Conservation (phyloP, 495 filamentous ascomycete genomes). For the Cercophora samala region DNA sequence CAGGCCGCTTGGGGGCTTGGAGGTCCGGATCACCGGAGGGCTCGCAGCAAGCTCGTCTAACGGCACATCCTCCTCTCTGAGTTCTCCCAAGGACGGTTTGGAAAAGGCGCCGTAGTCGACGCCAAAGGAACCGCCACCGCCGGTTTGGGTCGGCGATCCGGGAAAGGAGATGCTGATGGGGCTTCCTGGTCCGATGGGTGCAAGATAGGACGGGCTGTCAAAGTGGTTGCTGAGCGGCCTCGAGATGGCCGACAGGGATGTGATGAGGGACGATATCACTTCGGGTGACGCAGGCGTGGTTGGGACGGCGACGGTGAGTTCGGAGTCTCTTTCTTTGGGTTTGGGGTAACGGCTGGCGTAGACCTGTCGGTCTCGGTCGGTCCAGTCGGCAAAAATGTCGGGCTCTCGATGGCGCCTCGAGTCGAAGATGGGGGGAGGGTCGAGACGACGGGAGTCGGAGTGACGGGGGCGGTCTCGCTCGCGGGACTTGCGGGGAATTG, state of each 20-base stretch:
- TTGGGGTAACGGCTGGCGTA: slow-evolving; percentile 30
- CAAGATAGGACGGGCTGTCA: slow-evolving; percentile 45
- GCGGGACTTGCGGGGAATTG: slow-evolving; percentile 32
- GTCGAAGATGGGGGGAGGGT: slow-evolving; percentile 18
- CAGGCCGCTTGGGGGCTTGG: slow-evolving; percentile 72
- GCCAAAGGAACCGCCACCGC: slow-evolving; percentile 56
- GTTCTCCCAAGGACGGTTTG: slow-evolving; percentile 38
- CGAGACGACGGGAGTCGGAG: slow-evolving; percentile 19
- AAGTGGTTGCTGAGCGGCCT: slow-evolving; percentile 70
- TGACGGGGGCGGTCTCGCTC: slow-evolving; percentile 30
- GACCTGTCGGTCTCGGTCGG: slow-evolving; percentile 27
- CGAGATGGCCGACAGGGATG: slow-evolving; percentile 83
- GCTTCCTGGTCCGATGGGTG: slow-evolving; percentile 27
- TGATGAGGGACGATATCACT: slow-evolving; percentile 91
- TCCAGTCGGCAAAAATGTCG: slow-evolving; percentile 33
- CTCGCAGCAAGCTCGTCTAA: slow-evolving; percentile 63
- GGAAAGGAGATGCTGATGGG: slow-evolving; percentile 48
- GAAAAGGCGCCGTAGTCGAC: slow-evolving; percentile 66
- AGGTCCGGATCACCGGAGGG: slow-evolving; percentile 79
- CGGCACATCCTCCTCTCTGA: slow-evolving; percentile 61
- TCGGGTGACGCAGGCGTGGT: slow-evolving; percentile 73
- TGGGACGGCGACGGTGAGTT: slow-evolving; percentile 19
- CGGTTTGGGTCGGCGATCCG: slow-evolving; percentile 38
- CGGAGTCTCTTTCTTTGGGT: slow-evolving; percentile 22
- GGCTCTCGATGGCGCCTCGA: slow-evolving; percentile 23